These are phyloP conservation scores for Talaromyces rugulosus DNA, from an alignment of 2,329 filamentous ascomycete species.

Conservation along the genomic window DNA sequence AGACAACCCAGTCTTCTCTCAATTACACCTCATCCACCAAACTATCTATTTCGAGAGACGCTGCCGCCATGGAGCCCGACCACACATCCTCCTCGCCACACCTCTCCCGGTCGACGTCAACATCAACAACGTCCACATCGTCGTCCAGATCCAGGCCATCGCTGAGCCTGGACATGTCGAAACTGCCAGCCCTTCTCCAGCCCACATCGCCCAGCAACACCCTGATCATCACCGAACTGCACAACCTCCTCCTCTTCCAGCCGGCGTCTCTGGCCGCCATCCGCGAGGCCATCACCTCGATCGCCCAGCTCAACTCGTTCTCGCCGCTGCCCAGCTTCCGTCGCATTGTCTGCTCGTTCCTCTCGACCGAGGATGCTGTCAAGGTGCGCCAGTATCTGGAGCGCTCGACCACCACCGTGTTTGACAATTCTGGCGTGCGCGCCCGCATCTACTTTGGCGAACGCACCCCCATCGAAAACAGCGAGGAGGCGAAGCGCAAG, in stretches of 20 bases:
- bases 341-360: slow-evolving; percentile 49
- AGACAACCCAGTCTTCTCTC: background rate
- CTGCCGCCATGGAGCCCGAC: background rate
- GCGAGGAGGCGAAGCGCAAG: slow-evolving; percentile 26
- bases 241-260: slow-evolving; percentile 44
- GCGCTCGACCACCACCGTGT: slow-evolving; percentile 11
- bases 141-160: slow-evolving; percentile 27
- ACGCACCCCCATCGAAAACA: slow-evolving; percentile 43
- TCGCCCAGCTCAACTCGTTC: slow-evolving; percentile 47
- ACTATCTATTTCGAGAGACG: background rate
- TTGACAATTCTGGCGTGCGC: slow-evolving; percentile 20
- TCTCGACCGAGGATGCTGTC: slow-evolving; percentile 38
- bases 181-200: slow-evolving; percentile 40
- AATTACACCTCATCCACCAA: slow-evolving; percentile 2
- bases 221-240: slow-evolving; percentile 47
- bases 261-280: slow-evolving; percentile 40
- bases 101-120: slow-evolving; percentile 22
- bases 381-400: slow-evolving; percentile 42
- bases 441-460: slow-evolving; percentile 51
- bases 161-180: slow-evolving; percentile 44
- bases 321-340: slow-evolving; percentile 48
- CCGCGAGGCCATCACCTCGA: slow-evolving; percentile 37
- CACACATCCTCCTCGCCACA: slow-evolving; percentile 18
- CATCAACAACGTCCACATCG: slow-evolving; percentile 26
- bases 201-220: slow-evolving; percentile 48